Base-by-base conservation (phyloP, 176 grass and related monocot species). In the Metroxylon sagu region DNA sequence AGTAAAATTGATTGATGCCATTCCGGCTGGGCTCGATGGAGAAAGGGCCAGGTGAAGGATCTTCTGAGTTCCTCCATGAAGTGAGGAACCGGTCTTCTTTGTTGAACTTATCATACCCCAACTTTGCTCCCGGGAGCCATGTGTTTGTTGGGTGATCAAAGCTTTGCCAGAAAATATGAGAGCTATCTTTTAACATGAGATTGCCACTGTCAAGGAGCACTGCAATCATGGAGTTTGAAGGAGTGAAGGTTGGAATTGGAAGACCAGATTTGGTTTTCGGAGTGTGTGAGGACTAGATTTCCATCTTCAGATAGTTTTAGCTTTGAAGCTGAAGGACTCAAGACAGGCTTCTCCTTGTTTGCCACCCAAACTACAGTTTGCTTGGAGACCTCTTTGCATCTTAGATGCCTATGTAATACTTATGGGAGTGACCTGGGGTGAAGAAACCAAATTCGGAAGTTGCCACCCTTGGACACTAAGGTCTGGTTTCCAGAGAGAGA, bases 61-160 rank as follows among this genome's bases (percentile, higher is more conserved):
- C 58, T 19, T 71, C 71, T 16, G 48, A 39, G 57, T 71, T 71
- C 52, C 51, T 54, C 81, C 85, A 89, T 23, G 77, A 80, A 19
- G 73, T 70, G 18, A 89, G 81, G 59, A 76, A 73, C 64, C 71
- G 71, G 50, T 74, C 73, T 15, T 76, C 60, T 48, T 72, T 76
- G 35, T 10, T 52, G 4, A 6, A 56, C 56, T 59, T 65, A 53
- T 89, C 70, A 18, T 80, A 76, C 5, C 85, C 85, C 16, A 89
- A 69, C 69, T 53, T 74, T 3, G 80, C 85, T 3, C 80, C 85
- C 15, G 85, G 76, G 57, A 89, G 81, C 80, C 73, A 89, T 27
- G 75, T 80, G 74, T 89, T 54, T 18, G 85, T 89, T 25, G 85
- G 85, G 76, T 89, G 80, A 29, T 89, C 85, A 56, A 89, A 80